Evolutionary conservation across 768 basidiomycete species (phyloP), one percentile per base, ranked within the genome.

Genomic region (Bullera alba): DNA sequence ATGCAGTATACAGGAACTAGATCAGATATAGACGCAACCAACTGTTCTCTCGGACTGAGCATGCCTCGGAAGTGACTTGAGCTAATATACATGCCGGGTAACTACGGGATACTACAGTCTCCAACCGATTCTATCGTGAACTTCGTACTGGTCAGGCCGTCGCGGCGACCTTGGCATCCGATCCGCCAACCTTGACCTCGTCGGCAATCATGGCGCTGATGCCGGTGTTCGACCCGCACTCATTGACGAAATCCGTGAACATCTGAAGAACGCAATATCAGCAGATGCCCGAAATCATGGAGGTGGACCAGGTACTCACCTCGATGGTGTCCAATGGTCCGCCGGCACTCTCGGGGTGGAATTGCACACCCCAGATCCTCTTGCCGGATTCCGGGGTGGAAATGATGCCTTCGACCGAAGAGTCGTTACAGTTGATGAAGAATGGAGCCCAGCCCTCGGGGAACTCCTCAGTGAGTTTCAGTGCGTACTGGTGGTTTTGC

Each of bases 391-490:
- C 85, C 0, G 76, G 67, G 1, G 95, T 95, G 16, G 90, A 92
- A 75, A 91, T 96, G 79, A 97, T 95, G 32, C 95, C 95, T 71
- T 97, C 95, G 15, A 97, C 91, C 0, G 90, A 95, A 15, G 93
- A 96, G 75, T 97, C 93, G 67, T 96, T 97, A 76, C 90, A 95
- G 75, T 96, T 99, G 77, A 97, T 93, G 78, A 99, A 99, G 80
- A 93, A 97, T 0, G 93, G 93, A 61, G 93, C 90, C 91, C 90
- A 99, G 16, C 91, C 95, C 51, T 79, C 76, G 23, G 95, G 95
- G 86, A 96, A 95, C 3, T 90, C 86, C 67, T 97, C 93, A 54
- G 85, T 83, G 46, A 97, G 76, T 69, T 83, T 85, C 51, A 97
- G 77, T n/a, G 95, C 95, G 73, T 97, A 99, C 63, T 97, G 95